These are phyloP conservation scores for Schwanniomyces yamadae DNA, from an alignment of 805 yeast species.

Conservation along the genomic window DNA sequence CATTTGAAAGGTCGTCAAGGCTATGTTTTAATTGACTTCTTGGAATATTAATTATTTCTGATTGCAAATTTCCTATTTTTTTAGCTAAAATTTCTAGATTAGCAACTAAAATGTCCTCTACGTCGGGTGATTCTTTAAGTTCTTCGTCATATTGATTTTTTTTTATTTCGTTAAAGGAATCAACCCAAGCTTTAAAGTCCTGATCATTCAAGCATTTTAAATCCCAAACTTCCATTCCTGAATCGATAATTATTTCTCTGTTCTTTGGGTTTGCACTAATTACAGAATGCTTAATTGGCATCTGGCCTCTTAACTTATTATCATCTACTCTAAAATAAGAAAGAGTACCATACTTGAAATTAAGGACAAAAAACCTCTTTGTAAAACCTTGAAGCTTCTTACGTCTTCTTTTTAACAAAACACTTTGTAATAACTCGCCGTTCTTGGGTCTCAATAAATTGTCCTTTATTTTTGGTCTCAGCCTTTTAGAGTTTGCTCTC, in stretches of 20 bases:
- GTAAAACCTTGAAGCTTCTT: conserved; percentile 85
- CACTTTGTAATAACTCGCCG: conserved; percentile 76
- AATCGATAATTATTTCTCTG: conserved; percentile 75
- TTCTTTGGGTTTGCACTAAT: conserved; percentile 72
- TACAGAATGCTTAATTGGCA: conserved; percentile 82
- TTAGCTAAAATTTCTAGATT: conserved; percentile 20
- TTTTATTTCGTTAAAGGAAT: conserved; percentile 64
- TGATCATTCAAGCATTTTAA: conserved; percentile 63
- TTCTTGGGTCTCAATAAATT: conserved; percentile 45
- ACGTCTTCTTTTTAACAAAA: conserved; percentile 72
- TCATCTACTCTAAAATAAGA: conserved; percentile 78
- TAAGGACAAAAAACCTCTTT: conserved; percentile 80
- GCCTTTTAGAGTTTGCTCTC: neutral
- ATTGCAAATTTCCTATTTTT: conserved; percentile 21
- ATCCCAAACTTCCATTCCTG: conserved; percentile 94
- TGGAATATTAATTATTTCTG: conserved; percentile 5
- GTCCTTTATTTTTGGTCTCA: conserved; percentile 3
- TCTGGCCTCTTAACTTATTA: conserved; percentile 80
- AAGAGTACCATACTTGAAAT: conserved; percentile 76
- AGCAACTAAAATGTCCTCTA: conserved; percentile 8
- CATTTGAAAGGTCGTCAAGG: conserved; percentile 15
- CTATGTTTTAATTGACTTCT: conserved; percentile 3
- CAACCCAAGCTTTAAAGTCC: conserved; percentile 81
- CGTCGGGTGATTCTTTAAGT: conserved; percentile 10
- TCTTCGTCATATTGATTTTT: conserved; percentile 15